Base-by-base conservation (phyloP, 306 rosid species). In the Rosa lucieae region DNA sequence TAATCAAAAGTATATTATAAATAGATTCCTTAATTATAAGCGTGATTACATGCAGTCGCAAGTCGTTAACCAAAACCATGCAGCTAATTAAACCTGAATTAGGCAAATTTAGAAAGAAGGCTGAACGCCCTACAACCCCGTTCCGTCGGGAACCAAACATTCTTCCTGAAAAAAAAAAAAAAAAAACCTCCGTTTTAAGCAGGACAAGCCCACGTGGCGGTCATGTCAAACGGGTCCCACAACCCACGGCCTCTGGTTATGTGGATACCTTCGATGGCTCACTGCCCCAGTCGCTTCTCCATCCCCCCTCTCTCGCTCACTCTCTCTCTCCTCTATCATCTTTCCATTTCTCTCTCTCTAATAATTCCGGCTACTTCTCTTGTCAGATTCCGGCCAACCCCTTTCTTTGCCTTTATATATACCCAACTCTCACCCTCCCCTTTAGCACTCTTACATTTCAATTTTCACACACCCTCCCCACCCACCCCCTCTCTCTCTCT, bases 121-220 rank as follows among this genome's bases (percentile, higher is more conserved):
- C 63, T 17, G 17, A 20, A 8, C 21, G 37, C 21, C 10, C 67
- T 67, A 15, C 10, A 15, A 46, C 71, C 79, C 79, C 79, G 79
- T 75, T 20, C 72, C 72, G 72, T 75, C 59, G 10, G 69, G 43
- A 59, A 56, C 70, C 46, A 1, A 3, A 74, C 67, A 4, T 17
- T 10, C 70, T 21, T 13, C 70, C 35, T 32, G 35, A 32, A 32
- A 14, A 6, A 17, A 40, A 39, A 26, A 43, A 23, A 26, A 26
- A 40, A 42, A 15, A 42, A 3, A 32, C 37, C 68, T 46, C 81
- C 87, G 84, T 84, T 84, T 70, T 72, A 14, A 32, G 6, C 59
- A 3, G 71, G 83, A 82, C 87, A 84, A 26, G 51, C 47, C 82
- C 89, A 81, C 82, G 89, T 87, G 87, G 84, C 82, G 49, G 89